A percentile compares a stretch with the other conserved stretches of the same genome.
Evolutionary conservation across 306 rosid genomes (phyloP).

Genomic region (Delonix regia): DNA sequence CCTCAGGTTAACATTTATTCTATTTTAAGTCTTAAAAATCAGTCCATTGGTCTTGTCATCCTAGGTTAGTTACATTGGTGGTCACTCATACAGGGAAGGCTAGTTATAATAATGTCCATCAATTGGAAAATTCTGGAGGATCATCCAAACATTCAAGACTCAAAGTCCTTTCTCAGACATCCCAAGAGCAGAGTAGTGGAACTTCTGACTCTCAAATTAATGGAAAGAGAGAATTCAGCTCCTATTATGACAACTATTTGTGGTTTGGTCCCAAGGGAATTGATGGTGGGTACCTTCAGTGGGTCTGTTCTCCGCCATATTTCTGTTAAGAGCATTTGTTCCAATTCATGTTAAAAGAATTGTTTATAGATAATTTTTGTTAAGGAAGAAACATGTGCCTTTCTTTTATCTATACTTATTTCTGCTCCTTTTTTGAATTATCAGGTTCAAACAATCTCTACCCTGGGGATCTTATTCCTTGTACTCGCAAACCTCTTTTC

Average conservation of each 20-base stretch:
- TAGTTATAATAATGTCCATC: constrained; percentile 55
- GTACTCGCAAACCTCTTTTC: constrained; percentile 96
- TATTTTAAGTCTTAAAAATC: constrained; percentile 28
- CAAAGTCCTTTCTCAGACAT: constrained; percentile 55
- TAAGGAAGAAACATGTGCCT: constrained; percentile 1
- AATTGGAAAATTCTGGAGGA: constrained; percentile 58
- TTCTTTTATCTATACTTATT: constrained; percentile 36
- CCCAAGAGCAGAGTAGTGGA: constrained; percentile 56
- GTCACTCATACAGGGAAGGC: constrained; percentile 71
- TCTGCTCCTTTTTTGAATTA: constrained; percentile 45
- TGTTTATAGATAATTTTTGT: not conserved
- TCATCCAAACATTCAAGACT: constrained; percentile 62
- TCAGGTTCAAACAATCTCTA: constrained; percentile 86
- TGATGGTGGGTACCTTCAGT: constrained; percentile 60
- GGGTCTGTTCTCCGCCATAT: constrained; percentile 31
- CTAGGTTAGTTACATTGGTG: constrained; percentile 45
- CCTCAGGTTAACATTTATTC: constrained; percentile 72
- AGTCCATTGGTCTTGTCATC: constrained; percentile 26
- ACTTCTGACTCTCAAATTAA: constrained; percentile 56
- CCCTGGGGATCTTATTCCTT: constrained; percentile 94
- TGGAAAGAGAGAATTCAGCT: constrained; percentile 64
- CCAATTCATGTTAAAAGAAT: not conserved
- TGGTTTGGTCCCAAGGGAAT: constrained; percentile 95
- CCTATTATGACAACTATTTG: constrained; percentile 65
- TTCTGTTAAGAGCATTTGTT: constrained; percentile 28